Conservation (phyloP, 164 flowering plant species). For the Nymphaea colorata region DNA sequence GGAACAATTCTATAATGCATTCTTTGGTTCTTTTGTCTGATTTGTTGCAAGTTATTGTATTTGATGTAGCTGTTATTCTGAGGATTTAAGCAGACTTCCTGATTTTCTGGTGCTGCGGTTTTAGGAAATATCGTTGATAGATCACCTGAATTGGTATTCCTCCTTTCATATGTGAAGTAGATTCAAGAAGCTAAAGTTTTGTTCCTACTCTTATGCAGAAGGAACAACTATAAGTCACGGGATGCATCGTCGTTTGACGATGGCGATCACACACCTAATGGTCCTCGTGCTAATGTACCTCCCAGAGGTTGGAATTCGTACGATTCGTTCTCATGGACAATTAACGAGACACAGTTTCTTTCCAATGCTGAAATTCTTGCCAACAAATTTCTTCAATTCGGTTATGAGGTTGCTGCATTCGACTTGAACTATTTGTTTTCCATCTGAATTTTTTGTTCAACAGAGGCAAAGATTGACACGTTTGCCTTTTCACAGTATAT, state of each 20-base stretch:
- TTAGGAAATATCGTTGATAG: not conserved
- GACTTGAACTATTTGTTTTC: not conserved
- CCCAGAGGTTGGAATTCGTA: conserved; percentile 2
- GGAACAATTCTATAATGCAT: not conserved
- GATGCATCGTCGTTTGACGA: not conserved
- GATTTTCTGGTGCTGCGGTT: not conserved
- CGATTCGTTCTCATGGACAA: conserved; percentile 3
- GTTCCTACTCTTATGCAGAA: not conserved
- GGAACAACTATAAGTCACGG: not conserved
- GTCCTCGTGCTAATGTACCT: not conserved
- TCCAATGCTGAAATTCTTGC: not conserved
- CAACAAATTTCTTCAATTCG: not conserved
- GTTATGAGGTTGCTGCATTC: not conserved
- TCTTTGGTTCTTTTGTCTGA: not conserved
- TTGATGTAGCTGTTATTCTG: too few species aligned
- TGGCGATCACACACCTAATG: conserved; percentile 1
- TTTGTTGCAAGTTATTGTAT: too few species aligned
- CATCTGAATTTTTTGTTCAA: not conserved
- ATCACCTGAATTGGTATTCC: too few species aligned
- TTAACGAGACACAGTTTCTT: conserved; percentile 1
- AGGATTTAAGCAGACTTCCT: too few species aligned
- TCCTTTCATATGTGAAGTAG: not conserved
- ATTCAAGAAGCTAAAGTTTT: not conserved
- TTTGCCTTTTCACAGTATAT: not conserved
- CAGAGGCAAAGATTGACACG: not conserved